Percentiles rank a stretch among this genome's conserved stretches.
Conservation (phyloP, 192 early-diverging fungal species). For the Spinellus fusiger region DNA sequence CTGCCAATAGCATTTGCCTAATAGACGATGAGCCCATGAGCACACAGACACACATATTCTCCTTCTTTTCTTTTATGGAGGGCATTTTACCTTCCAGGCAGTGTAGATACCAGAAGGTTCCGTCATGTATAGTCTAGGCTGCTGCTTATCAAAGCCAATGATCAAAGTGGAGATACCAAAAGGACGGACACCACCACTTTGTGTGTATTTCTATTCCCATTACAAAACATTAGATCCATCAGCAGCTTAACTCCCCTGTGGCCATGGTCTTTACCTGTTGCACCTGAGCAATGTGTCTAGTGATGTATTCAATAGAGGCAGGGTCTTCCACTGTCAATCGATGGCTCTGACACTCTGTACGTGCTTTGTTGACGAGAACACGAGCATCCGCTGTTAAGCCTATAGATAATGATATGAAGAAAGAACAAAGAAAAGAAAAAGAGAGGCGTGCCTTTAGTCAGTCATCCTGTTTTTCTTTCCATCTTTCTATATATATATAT, state of each 20-base stretch:
- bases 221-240: background rate
- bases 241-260: background rate
- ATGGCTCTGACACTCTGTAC: conserved; percentile 97
- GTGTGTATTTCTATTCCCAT: conserved; percentile 83
- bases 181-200: conserved; percentile 95
- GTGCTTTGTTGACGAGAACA: conserved; percentile 92
- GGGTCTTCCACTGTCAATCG: conserved; percentile 96
- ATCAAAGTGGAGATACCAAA: conserved; percentile 97
- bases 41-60: background rate
- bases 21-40: background rate
- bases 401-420: conserved; percentile 1
- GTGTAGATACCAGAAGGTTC: conserved; percentile 98
- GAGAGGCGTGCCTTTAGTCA: background rate
- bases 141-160: conserved; percentile 85
- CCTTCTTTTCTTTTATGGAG: background rate
- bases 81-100: conserved; percentile 77
- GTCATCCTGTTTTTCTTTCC: background rate
- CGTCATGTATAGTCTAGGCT: conserved; percentile 93
- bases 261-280: conserved; percentile 70
- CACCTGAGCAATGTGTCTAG: conserved; percentile 90
- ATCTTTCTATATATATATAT: background rate
- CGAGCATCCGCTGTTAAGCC: conserved; percentile 95
- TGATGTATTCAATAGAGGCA: conserved; percentile 96
- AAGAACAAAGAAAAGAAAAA: conserved; percentile 10
- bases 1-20: conserved; percentile 93